These are phyloP conservation scores for Lasiodiplodia hormozganensis DNA, from an alignment of 2,329 filamentous ascomycete genomes.

Conservation along the genomic window DNA sequence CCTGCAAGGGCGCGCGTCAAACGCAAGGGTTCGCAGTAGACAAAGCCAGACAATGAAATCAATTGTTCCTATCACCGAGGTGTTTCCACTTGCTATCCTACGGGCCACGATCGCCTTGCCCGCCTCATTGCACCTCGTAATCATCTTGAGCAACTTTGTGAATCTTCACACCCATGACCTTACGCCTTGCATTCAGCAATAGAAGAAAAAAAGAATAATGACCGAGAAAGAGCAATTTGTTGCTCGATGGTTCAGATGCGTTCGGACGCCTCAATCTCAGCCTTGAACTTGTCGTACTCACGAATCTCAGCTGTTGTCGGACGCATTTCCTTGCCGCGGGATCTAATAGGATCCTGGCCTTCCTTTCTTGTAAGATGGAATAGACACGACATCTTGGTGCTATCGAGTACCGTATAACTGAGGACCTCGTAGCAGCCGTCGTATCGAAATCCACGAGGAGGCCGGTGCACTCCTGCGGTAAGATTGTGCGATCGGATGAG, in stretches of 20 bases:
- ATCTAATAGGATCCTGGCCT: slow-evolving; percentile 58
- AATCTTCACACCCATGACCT: not conserved
- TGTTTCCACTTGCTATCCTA: not conserved
- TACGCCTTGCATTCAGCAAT: not conserved
- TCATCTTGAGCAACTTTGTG: too few species aligned
- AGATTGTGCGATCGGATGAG: slow-evolving; percentile 58
- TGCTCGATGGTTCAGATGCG: not conserved
- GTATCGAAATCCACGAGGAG: slow-evolving; percentile 60
- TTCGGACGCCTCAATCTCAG: slow-evolving; percentile 13
- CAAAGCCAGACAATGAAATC: not conserved
- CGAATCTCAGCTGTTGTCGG: slow-evolving; percentile 52
- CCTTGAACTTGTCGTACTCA: slow-evolving; percentile 22
- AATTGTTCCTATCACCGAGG: not conserved
- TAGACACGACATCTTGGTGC: slow-evolving; percentile 50
- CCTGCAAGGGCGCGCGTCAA: slow-evolving; percentile 11
- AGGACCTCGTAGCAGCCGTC: slow-evolving; percentile 63
- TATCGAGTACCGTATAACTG: slow-evolving; percentile 48
- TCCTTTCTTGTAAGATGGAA: slow-evolving; percentile 56
- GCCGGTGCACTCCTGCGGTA: slow-evolving; percentile 50
- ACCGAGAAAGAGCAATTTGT: not conserved
- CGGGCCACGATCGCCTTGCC: not conserved
- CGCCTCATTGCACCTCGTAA: not conserved
- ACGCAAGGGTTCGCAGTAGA: slow-evolving; percentile 5
- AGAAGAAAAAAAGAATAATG: too few species aligned
- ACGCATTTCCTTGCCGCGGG: slow-evolving; percentile 46